phyloP scores from a whole-genome alignment of 2,329 filamentous ascomycete species.

The Grosmannia penicillata region DNA sequence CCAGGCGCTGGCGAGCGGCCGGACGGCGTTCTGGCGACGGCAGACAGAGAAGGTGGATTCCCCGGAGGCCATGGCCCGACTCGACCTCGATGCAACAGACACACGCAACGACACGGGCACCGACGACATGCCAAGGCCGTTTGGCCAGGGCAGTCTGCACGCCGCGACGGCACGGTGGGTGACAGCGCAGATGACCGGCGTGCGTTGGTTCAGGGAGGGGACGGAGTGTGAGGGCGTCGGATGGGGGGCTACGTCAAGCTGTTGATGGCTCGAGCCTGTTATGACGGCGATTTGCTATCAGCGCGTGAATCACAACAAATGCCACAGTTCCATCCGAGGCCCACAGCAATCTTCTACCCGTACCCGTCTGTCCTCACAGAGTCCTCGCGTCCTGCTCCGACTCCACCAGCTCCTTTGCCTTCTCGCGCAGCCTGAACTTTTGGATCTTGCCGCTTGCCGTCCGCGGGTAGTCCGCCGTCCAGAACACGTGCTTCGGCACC shows the following conservation, averaged over 20 bases:
- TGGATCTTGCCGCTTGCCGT: slow-evolving; percentile 95
- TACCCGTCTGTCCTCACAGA: neutral
- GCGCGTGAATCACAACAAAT: no score
- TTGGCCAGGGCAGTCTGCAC: slow-evolving; percentile 41
- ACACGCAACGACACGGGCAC: slow-evolving; percentile 13
- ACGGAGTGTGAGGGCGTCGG: slow-evolving; percentile 32
- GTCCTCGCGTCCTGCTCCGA: neutral
- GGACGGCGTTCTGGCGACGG: slow-evolving; percentile 28
- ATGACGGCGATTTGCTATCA: no score
- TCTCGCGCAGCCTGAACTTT: slow-evolving; percentile 72
- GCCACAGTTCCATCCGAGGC: no score
- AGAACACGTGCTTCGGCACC: slow-evolving; percentile 83
- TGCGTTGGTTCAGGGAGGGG: slow-evolving; percentile 36
- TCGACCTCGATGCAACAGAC: neutral
- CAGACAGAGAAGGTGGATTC: slow-evolving; percentile 7
- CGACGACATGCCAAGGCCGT: slow-evolving; percentile 33
- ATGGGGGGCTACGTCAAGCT: slow-evolving; percentile 5
- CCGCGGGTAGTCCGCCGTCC: slow-evolving; percentile 73
- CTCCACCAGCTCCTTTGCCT: slow-evolving; percentile 21
- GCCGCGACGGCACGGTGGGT: slow-evolving; percentile 48
- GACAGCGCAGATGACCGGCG: slow-evolving; percentile 32
- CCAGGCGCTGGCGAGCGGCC: slow-evolving; percentile 39
- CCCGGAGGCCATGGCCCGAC: slow-evolving; percentile 7
- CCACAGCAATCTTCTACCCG: no score
- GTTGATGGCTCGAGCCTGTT: neutral